Evolutionary conservation across 23 red algal species (phyloP), one percentile per base, ranked within the genome.

Genomic region (Chondrus crispus): DNA sequence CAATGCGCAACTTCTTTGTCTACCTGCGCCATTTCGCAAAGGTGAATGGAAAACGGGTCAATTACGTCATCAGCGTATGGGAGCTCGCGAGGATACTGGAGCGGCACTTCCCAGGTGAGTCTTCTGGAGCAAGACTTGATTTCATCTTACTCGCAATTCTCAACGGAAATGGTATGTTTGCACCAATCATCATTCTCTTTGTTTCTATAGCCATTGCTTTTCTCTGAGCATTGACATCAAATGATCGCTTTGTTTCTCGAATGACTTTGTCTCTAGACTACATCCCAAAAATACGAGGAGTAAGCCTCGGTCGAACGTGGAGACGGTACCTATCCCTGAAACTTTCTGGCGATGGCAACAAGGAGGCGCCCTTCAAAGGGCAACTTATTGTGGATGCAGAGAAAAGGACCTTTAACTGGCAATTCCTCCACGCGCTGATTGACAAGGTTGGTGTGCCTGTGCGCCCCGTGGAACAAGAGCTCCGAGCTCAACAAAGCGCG

Each of bases 261-360:
- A 53, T 78, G 26, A 32, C 45, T 78, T 50, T 78, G 73, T 74
- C 11, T 46, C 16, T 36, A 90, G 95, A 98, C 68, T 98, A 98
- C 46, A 41, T 98, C 6, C 95, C 95, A 10, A 98, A 98, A 73
- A 51, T 98, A 26, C 82, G 95, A 4, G 95, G 95, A 3, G 62
- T 62, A 40, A 81, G 50, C 58, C 84, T 98, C 13, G n/a, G 38
- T 5, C 35, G 71, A 0, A 39, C 74, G 30, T 94, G 91, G 92
- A 88, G 64, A 42, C 75, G 89, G 3, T 98, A 98, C 44, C 20
- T 78, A 38, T 39, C 16, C 64, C 54, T 82, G 36, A 72, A 88
- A 44, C 22, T 60, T 36, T 82, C n/a, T 68, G 30, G 70, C 29
- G 43, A 79, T 38, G 71, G 28, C 20, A 73, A 40, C 41, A n/a